A percentile compares a stretch with the other conserved stretches of the same genome.
phyloP scores from a whole-genome alignment of 805 yeast genomes.

The Pichia exigua region DNA sequence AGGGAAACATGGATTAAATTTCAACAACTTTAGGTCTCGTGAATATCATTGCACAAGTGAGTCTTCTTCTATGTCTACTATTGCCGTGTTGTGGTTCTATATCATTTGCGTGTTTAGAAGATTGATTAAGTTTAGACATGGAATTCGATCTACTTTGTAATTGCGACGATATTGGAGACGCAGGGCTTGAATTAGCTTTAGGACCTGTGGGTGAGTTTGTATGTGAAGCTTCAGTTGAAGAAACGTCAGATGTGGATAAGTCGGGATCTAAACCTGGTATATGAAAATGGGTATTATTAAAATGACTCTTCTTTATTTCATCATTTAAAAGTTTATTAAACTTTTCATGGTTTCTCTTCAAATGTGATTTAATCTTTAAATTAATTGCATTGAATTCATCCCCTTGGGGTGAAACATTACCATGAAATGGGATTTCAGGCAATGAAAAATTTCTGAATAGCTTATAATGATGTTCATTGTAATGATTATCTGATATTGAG shows the following conservation, averaged over 20 bases:
- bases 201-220: not conserved
- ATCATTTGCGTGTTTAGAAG: not conserved
- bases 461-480: not conserved
- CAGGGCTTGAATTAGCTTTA: not conserved
- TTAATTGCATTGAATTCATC: constrained; percentile 8
- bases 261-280: constrained; percentile 6
- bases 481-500: not conserved
- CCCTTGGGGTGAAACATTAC: not conserved
- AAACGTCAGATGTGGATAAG: not conserved
- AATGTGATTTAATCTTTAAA: constrained; percentile 2
- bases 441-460: not conserved
- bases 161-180: not conserved
- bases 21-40: constrained; percentile 31
- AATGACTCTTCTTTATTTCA: not conserved
- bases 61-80: constrained; percentile 34
- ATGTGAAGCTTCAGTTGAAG: not conserved
- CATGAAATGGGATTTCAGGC: not conserved
- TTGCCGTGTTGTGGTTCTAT: not conserved
- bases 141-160: constrained; percentile 1
- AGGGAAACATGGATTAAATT: constrained; percentile 8
- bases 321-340: not conserved
- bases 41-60: constrained; percentile 41
- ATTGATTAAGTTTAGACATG: not conserved
- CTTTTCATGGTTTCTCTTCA: not conserved
- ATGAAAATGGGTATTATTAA: not conserved